Conservation (phyloP, 2,329 filamentous ascomycete genomes). For the Curvularia eragrostidis region DNA sequence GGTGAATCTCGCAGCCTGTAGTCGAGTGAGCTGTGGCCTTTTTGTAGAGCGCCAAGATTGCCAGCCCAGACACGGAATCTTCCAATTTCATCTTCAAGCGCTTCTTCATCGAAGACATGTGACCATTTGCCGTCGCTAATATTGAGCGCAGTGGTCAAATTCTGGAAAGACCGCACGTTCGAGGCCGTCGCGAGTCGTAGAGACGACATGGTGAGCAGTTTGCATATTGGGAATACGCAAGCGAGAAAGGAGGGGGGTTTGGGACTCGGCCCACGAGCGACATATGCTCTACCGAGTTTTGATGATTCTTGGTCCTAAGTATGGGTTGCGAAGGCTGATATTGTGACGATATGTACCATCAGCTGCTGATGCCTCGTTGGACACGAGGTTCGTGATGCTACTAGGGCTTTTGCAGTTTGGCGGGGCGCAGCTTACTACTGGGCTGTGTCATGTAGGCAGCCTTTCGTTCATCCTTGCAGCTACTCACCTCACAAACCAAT, state of each 20-base stretch:
- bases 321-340: conserved; percentile 3
- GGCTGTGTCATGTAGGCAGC: conserved; percentile 11
- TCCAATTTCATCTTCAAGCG: conserved; percentile 47
- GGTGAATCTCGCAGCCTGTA: conserved; percentile 49
- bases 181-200: conserved; percentile 42
- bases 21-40: conserved; percentile 48
- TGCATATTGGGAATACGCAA: conserved; percentile 20
- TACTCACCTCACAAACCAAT: conserved; percentile 5
- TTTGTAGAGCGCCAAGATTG: conserved; percentile 47
- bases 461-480: conserved; percentile 2
- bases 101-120: conserved; percentile 34
- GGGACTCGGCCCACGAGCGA: not conserved
- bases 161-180: conserved; percentile 41
- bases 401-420: conserved; percentile 14
- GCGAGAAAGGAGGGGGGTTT: not conserved
- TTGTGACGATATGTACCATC: not conserved
- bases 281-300: not conserved
- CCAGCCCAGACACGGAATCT: conserved; percentile 47
- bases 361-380: conserved; percentile 5
- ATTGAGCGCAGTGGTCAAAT: conserved; percentile 29
- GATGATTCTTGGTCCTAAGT: not conserved
- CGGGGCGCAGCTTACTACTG: conserved; percentile 19
- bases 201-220: conserved; percentile 22
- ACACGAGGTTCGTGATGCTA: conserved; percentile 5
- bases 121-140: conserved; percentile 20